Evolutionary conservation across 2,329 filamentous ascomycete species (phyloP).

Genomic region (Thelonectria discophora): DNA sequence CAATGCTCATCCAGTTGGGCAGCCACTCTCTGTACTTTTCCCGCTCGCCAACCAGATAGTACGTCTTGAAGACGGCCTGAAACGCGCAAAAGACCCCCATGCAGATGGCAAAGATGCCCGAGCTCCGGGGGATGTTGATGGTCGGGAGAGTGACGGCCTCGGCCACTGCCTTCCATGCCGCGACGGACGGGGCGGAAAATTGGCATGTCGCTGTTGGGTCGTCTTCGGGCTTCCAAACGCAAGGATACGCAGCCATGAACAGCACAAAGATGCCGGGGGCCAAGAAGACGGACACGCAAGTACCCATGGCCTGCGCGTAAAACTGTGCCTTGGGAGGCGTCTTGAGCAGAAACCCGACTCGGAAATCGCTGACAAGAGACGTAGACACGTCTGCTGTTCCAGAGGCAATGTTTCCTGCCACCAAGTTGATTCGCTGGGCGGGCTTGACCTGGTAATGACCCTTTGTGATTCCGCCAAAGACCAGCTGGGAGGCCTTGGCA

Average conservation of each 20-base stretch:
- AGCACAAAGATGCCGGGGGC: slow-evolving; percentile 74
- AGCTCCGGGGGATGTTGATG: slow-evolving; percentile 64
- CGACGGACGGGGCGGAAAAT: slow-evolving; percentile 70
- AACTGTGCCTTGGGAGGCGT: slow-evolving; percentile 73
- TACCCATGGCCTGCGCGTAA: slow-evolving; percentile 70
- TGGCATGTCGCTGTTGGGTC: slow-evolving; percentile 54
- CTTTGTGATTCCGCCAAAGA: slow-evolving; percentile 71
- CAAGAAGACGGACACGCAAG: slow-evolving; percentile 71
- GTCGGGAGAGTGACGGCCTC: slow-evolving; percentile 64
- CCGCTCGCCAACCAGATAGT: slow-evolving; percentile 59
- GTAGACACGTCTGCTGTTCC: slow-evolving; percentile 64
- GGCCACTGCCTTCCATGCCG: slow-evolving; percentile 73
- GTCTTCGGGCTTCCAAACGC: slow-evolving; percentile 63
- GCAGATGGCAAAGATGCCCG: slow-evolving; percentile 65
- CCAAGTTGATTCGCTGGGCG: slow-evolving; percentile 71
- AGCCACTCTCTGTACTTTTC: slow-evolving; percentile 66
- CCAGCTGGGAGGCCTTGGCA: slow-evolving; percentile 73
- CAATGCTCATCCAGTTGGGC: slow-evolving; percentile 70
- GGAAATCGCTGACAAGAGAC: slow-evolving; percentile 69
- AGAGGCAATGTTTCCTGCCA: slow-evolving; percentile 67
- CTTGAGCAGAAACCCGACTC: slow-evolving; percentile 72
- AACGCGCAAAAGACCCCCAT: slow-evolving; percentile 60
- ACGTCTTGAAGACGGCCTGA: slow-evolving; percentile 64
- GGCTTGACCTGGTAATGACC: slow-evolving; percentile 57
- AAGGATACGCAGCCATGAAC: slow-evolving; percentile 74